phyloP scores from a whole-genome alignment of 2,329 filamentous ascomycete species.

The Bertia moriformis region DNA sequence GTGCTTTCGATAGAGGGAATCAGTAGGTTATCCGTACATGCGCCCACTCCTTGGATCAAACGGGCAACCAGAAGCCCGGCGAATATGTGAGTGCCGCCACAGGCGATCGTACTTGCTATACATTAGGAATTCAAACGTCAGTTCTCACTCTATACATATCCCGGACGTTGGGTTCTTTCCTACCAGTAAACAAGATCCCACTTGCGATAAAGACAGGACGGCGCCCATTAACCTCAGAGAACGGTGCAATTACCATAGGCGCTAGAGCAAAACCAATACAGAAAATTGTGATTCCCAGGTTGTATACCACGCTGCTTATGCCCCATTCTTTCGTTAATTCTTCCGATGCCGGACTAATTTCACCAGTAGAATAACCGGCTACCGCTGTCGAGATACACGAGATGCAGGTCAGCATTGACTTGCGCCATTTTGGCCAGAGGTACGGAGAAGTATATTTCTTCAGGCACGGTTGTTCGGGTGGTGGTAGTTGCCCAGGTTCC shows the following conservation, averaged over 20 bases:
- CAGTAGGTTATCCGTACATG: conserved; percentile 45
- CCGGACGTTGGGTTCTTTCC: neutral
- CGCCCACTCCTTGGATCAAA: conserved; percentile 65
- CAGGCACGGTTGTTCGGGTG: conserved; percentile 50
- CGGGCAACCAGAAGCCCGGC: conserved; percentile 63
- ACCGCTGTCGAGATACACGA: conserved; percentile 64
- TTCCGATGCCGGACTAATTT: conserved; percentile 56
- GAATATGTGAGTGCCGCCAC: conserved; percentile 55
- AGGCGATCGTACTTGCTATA: conserved; percentile 55
- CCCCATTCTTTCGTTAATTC: conserved; percentile 54
- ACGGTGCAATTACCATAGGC: conserved; percentile 77
- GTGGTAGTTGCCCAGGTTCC: conserved; percentile 14
- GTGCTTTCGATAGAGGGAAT: conserved; percentile 8
- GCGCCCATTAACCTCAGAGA: conserved; percentile 77
- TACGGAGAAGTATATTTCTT: conserved; percentile 55
- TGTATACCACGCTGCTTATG: conserved; percentile 49
- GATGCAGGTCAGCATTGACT: conserved; percentile 56
- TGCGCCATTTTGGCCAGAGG: conserved; percentile 55
- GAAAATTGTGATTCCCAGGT: conserved; percentile 68
- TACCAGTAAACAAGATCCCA: conserved; percentile 53
- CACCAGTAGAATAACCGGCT: conserved; percentile 68
- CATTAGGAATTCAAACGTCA: conserved; percentile 8
- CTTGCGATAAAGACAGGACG: conserved; percentile 68
- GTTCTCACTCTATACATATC: conserved; percentile 6
- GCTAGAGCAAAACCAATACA: conserved; percentile 68